Conservation (phyloP, 2,329 filamentous ascomycete genomes). For the Monosporascus sp. region DNA sequence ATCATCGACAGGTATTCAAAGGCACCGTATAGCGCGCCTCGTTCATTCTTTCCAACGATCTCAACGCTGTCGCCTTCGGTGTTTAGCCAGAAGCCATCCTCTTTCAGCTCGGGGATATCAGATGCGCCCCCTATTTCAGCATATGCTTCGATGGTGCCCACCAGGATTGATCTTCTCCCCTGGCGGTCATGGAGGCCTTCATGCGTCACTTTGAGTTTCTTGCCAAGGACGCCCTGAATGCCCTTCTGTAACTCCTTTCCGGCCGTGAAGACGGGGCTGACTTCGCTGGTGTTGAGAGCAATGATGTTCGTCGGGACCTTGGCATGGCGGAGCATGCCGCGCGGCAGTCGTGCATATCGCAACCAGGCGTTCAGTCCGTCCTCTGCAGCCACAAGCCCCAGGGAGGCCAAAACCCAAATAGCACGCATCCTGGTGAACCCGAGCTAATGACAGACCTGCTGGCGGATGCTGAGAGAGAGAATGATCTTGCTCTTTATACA, state of each 20-base stretch:
- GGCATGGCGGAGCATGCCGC: constrained; percentile 31
- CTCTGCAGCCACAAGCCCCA: constrained; percentile 46
- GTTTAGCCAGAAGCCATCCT: constrained; percentile 59
- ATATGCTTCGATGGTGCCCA: constrained; percentile 45
- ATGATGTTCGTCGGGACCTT: constrained; percentile 45
- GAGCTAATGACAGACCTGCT: neutral
- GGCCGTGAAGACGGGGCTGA: constrained; percentile 55
- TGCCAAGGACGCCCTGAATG: constrained; percentile 52
- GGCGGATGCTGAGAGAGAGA: neutral
- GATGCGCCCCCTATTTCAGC: constrained; percentile 28
- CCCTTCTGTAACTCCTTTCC: constrained; percentile 55
- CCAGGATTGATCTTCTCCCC: constrained; percentile 31
- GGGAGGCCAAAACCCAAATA: constrained; percentile 20
- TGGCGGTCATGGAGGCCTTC: constrained; percentile 13
- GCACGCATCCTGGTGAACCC: constrained; percentile 21
- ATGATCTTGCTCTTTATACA: constrained; percentile 13
- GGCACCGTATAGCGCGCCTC: constrained; percentile 63
- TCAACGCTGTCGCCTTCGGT: constrained; percentile 41
- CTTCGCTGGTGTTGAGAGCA: constrained; percentile 47
- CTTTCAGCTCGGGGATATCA: constrained; percentile 36
- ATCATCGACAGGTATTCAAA: constrained; percentile 65
- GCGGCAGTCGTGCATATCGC: constrained; percentile 52
- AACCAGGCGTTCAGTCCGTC: constrained; percentile 60
- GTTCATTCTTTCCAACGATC: constrained; percentile 62
- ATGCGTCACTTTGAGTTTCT: constrained; percentile 31